These are phyloP conservation scores for Aphelidium insulamus DNA, from an alignment of 371 early-diverging fungal genomes.

Conservation along the genomic window DNA sequence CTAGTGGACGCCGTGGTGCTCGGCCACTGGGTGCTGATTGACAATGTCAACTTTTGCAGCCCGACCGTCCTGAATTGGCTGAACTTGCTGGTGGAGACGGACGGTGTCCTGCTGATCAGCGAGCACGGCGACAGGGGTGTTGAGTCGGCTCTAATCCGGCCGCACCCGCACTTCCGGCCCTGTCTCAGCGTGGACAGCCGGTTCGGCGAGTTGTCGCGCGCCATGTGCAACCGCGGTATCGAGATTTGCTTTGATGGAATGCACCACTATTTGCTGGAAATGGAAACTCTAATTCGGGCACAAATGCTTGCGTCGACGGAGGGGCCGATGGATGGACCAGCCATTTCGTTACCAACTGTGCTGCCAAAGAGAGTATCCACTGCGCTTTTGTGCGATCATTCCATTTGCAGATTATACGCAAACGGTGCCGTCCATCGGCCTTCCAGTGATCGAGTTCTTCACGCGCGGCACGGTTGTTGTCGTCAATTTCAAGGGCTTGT, in stretches of 20 bases:
- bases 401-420: too few species aligned
- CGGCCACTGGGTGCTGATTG: conserved; percentile 95
- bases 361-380: too few species aligned
- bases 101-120: conserved; percentile 67
- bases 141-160: conserved; percentile 50
- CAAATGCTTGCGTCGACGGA: too few species aligned
- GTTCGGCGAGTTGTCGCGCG: conserved; percentile 80
- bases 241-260: conserved; percentile 57
- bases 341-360: too few species aligned
- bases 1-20: conserved; percentile 79
- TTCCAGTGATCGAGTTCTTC: too few species aligned
- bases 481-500: too few species aligned
- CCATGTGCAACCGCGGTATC: conserved; percentile 91
- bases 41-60: conserved; percentile 94
- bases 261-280: too few species aligned
- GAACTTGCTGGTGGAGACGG: conserved; percentile 76
- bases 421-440: too few species aligned
- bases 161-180: conserved; percentile 90
- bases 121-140: conserved; percentile 75
- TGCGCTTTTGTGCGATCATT: too few species aligned
- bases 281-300: not conserved
- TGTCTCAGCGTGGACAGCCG: conserved; percentile 95
- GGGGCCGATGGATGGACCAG: too few species aligned
- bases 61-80: conserved; percentile 87
- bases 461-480: too few species aligned